Base-by-base conservation (phyloP, 1,139 yeast species). In the Kluyveromyces marxianus region DNA sequence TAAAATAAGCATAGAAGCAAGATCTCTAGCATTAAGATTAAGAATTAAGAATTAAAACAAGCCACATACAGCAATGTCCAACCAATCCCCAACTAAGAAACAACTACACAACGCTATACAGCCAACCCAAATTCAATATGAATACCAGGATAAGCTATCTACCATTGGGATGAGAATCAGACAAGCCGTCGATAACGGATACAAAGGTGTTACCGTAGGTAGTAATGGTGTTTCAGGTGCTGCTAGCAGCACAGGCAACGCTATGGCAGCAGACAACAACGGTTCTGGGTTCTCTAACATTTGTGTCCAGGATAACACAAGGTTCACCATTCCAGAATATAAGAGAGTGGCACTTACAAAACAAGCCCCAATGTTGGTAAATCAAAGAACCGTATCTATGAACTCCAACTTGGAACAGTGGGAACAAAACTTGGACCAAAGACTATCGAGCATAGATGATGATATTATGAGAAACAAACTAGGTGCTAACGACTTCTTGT, bases 101-200 rank as follows among this genome's bases (percentile, higher is more conserved):
- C 54, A 46, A 27, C 47, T 52, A 8, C 54, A 52, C n/a, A 42
- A 41, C n/a, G 52, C 50, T 28, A 52, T 54, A 48, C 49, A 52
- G 37, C 48, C 51, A 29, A 52, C 49, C 44, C 35, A 46, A 21
- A 53, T 50, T 31, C 48, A 49, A 35, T 47, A 62, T 47, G 51
- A 54, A 25, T 55, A 57, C 46, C 67, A 62, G 47, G 54, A 56
- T 44, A 59, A 60, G 36, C 68, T 83, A 28, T 72, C 81, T 37
- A 72, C 81, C 0, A 58, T 82, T 4, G 89, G 88, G 0, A 82
- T 81, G 87, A 71, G 87, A 52, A 77, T 83, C 53, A 74, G 92
- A 58, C 80, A 81, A 56, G 73, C 83, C 2, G 79, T 83, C 2
- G 71, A 77, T 39, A 81, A 80, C 41, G 89, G 88, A 0, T 81